These are phyloP conservation scores for Trametes elegans DNA, from an alignment of 768 basidiomycete species.

Conservation along the genomic window DNA sequence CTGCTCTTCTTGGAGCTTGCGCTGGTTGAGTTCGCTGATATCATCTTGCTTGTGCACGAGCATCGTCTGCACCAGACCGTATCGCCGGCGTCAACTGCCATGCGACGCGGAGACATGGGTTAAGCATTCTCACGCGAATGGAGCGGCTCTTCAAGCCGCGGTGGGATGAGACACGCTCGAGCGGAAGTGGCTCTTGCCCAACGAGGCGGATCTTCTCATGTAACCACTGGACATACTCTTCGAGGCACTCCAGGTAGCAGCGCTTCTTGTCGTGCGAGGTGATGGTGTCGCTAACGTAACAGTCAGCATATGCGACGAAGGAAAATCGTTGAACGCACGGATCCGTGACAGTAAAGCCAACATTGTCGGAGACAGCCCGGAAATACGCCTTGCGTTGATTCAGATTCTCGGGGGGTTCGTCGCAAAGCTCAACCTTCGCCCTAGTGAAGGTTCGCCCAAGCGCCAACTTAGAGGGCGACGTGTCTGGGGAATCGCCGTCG, in stretches of 20 bases:
- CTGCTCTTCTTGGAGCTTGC: conserved; percentile 54
- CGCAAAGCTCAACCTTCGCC: neutral
- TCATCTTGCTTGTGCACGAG: conserved; percentile 68
- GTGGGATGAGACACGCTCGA: conserved; percentile 33
- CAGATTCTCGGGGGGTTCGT: conserved; percentile 35
- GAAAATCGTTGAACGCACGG: conserved; percentile 43
- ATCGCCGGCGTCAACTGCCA: too few relatives aligned
- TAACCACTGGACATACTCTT: conserved; percentile 66
- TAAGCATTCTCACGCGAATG: conserved; percentile 53
- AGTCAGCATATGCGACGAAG: neutral
- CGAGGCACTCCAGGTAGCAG: conserved; percentile 69
- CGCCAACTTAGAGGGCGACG: neutral
- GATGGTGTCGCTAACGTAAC: conserved; percentile 54
- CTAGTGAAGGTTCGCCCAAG: neutral
- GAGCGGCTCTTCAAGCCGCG: conserved; percentile 65
- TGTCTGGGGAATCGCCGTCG: neutral
- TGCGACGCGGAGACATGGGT: too few relatives aligned
- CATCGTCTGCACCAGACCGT: conserved; percentile 55
- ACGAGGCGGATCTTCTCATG: conserved; percentile 58
- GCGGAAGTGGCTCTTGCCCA: conserved; percentile 41
- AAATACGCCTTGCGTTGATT: conserved; percentile 56
- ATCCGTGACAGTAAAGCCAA: conserved; percentile 59
- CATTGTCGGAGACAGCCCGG: conserved; percentile 52
- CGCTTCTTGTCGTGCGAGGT: conserved; percentile 79
- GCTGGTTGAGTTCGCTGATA: conserved; percentile 47